Evolutionary conservation across 2,329 filamentous ascomycete species (phyloP), one percentile per base, ranked within the genome.

Genomic region (Rhytidhysteron rufulum): DNA sequence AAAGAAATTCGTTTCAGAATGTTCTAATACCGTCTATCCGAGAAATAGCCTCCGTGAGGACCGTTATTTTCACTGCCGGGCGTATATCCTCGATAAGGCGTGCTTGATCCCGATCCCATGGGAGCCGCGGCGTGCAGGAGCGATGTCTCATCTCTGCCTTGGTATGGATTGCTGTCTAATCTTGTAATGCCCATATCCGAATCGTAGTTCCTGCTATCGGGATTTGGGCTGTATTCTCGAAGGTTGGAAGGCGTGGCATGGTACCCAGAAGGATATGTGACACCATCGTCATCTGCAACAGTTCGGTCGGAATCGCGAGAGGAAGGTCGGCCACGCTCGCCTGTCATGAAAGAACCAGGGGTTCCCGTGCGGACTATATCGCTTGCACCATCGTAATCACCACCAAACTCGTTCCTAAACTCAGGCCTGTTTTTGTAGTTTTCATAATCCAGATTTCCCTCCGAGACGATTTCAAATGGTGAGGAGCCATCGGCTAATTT

Each of bases 391-490:
- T 84, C 85, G 47, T 70, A 74, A 18, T 71, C 70, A 4, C 86
- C 89, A n/a, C 88, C 88, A 50, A 89, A 85, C 40, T 93, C 87
- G 9, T 89, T 84, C 2, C 82, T 82, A 66, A 97, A 96, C 52
- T 96, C 91, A 2, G 86, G 79, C 1, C 88, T 78, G 63, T 95
- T 85, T 67, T 95, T 96, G 74, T 83, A 97, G 67, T 88, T 91
- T 45, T 88, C 83, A 60, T 94, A 95, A 62, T 95, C 89, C 65
- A 95, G 83, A 35, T 88, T 82, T 40, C 78, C 78, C 55, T 97
- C 91, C 0, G 86, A 82, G 0, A 97, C 90, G 42, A 95, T 82
- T 65, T 97, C 91, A 63, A 96, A 96, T 0, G 88, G 88, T 4
- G 60, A 62, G 6, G 54, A 44, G 1, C 47, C 31, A 2, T 48